Conservation (phyloP, 306 rosid species). For the Malus sieversii region DNA sequence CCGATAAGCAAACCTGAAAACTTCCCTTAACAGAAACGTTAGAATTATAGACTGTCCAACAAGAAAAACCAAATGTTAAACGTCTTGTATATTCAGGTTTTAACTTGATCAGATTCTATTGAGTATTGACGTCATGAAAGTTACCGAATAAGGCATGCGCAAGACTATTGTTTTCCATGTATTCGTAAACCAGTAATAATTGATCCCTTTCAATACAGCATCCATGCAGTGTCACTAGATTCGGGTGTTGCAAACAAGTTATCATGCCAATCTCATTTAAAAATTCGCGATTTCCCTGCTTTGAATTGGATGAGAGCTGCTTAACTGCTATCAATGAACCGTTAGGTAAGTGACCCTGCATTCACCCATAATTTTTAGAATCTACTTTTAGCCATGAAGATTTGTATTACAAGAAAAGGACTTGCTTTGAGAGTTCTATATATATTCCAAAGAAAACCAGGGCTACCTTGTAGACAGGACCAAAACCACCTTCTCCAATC, state of each 20-base stretch:
- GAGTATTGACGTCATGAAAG: not conserved
- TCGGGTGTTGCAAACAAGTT: conserved; percentile 62
- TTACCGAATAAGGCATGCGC: conserved; percentile 50
- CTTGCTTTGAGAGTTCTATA: not conserved
- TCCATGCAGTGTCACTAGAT: conserved; percentile 61
- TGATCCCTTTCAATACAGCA: conserved; percentile 57
- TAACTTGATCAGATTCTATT: not conserved
- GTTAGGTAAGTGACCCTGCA: conserved; percentile 52
- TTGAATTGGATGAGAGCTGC: conserved; percentile 56
- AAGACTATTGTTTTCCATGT: conserved; percentile 66
- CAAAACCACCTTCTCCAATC: conserved; percentile 56
- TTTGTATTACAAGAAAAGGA: not conserved
- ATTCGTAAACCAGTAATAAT: conserved; percentile 53
- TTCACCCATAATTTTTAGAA: not conserved
- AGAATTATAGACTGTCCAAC: not conserved
- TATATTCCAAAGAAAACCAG: not conserved
- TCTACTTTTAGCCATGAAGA: not conserved
- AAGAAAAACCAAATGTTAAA: not conserved
- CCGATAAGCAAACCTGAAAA: not conserved
- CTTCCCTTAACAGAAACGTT: not conserved
- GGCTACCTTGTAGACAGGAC: conserved; percentile 42
- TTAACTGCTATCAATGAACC: conserved; percentile 57
- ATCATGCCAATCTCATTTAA: conserved; percentile 60
- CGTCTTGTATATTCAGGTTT: not conserved
- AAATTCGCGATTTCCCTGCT: conserved; percentile 66